These are phyloP conservation scores for Astrothelium subdiscretum DNA, from an alignment of 495 filamentous ascomycete genomes.

Conservation along the genomic window DNA sequence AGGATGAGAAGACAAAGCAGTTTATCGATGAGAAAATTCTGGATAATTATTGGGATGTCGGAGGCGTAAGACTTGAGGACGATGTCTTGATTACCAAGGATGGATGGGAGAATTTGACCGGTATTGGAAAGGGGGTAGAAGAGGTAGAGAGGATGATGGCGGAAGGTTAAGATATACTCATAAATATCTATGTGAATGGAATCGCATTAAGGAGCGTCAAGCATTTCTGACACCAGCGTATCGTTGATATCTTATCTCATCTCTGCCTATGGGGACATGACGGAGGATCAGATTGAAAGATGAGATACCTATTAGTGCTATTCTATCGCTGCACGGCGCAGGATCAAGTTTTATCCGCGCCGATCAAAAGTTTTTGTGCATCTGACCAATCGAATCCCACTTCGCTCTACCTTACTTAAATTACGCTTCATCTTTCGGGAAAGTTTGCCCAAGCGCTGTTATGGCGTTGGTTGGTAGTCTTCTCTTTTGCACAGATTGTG, in stretches of 20 bases:
- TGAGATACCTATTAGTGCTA: too few species aligned
- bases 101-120: slow-evolving; percentile 72
- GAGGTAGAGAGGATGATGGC: slow-evolving; percentile 49
- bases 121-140: slow-evolving; percentile 56
- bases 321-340: too few species aligned
- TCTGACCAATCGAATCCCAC: too few species aligned
- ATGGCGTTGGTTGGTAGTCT: slow-evolving; percentile 87
- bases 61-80: slow-evolving; percentile 69
- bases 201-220: not conserved
- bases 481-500: slow-evolving; percentile 89
- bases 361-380: not conserved
- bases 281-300: too few species aligned
- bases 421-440: too few species aligned
- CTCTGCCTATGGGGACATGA: too few species aligned
- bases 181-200: not conserved
- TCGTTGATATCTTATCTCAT: too few species aligned
- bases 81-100: slow-evolving; percentile 68
- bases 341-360: not conserved
- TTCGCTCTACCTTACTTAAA: too few species aligned
- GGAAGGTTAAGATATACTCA: not conserved
- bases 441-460: not conserved
- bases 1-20: slow-evolving; percentile 53
- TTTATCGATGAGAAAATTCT: slow-evolving; percentile 66
- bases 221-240: too few species aligned
- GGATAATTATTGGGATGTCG: slow-evolving; percentile 79